Evolutionary conservation across 1,139 yeast genomes (phyloP).

Genomic region (Pneumocystis carinii): DNA sequence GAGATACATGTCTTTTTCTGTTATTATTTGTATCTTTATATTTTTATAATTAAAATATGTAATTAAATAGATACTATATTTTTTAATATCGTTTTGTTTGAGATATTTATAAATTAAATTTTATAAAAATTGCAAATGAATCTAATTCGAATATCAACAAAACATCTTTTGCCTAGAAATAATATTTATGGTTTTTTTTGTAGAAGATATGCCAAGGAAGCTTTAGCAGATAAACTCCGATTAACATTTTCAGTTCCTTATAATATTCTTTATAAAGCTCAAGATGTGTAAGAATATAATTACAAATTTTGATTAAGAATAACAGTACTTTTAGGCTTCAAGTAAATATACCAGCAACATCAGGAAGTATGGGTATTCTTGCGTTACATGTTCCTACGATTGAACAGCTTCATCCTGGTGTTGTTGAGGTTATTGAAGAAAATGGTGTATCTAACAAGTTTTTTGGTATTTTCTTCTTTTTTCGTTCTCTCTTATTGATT

Average conservation of each 20-base stretch:
- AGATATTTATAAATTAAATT: slow-evolving; percentile 6
- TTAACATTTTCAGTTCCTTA: slow-evolving; percentile 86
- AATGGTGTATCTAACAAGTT: slow-evolving; percentile 68
- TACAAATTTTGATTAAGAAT: background rate
- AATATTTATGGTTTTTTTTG: slow-evolving; percentile 41
- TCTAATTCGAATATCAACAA: slow-evolving; percentile 9
- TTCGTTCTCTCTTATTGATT: background rate
- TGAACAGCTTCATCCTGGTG: slow-evolving; percentile 94
- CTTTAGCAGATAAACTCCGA: slow-evolving; percentile 61
- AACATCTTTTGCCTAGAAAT: slow-evolving; percentile 39
- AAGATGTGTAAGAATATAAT: slow-evolving; percentile 9
- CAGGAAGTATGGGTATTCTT: slow-evolving; percentile 94
- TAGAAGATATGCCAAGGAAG: slow-evolving; percentile 76
- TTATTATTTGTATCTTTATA: background rate
- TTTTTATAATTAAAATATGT: slow-evolving; percentile 7
- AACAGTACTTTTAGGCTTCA: slow-evolving; percentile 40
- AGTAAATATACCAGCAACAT: slow-evolving; percentile 89
- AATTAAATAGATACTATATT: background rate
- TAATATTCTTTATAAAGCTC: slow-evolving; percentile 14
- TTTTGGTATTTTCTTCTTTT: slow-evolving; percentile 23
- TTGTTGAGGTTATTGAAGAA: slow-evolving; percentile 77
- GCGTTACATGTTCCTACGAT: slow-evolving; percentile 97
- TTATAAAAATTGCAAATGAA: slow-evolving; percentile 10
- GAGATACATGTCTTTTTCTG: slow-evolving; percentile 11
- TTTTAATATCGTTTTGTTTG: background rate